Evolutionary conservation across 495 filamentous ascomycete genomes (phyloP), one percentile per base, ranked within the genome.

Genomic region (Talaromyces liani): DNA sequence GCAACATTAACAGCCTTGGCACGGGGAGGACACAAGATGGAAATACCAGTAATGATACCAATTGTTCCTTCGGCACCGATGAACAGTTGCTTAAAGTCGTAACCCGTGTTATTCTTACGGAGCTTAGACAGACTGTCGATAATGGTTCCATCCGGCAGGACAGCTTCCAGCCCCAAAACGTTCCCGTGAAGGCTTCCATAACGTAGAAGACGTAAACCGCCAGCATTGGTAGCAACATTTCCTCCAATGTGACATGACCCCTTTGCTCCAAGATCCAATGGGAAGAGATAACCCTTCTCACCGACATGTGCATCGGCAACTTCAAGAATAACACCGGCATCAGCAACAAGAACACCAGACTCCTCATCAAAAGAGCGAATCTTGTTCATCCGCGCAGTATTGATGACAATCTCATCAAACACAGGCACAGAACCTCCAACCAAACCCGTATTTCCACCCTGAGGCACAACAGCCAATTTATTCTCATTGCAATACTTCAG

Each of bases 91-190:
- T 98, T 98, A 51, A 98, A 77, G 71, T 98, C 94, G 73, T 97
- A 98, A 24, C 94, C 94, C 61, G 90, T 98, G 77, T 98, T 98
- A 81, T 98, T 98, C 80, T 98, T 98, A 58, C 95, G 87, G 45
- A 98, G 77, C 60, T 81, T 91, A 61, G 84, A 89, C 25, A 98
- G 84, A 62, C 96, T 89, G 65, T 98, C 88, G 14, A 98, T 81
- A 62, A 98, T 84, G 12, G 91, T 96, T 34, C 94, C 94, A 69
- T 98, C 90, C 6, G 94, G 89, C 34, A 98, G 77, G 18, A 98
- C 95, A 7, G 88, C 94, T 77, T 98, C 93, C 33, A 98, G 80
- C 18, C 94, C 94, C 10, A 98, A 80, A 1, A 97, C 91, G 39
- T 80, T 98, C 1, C 94, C 94, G 72, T 98, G 94, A 58, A 98